Conservation (phyloP, 2,329 filamentous ascomycete genomes). For the Venturia pyrina region DNA sequence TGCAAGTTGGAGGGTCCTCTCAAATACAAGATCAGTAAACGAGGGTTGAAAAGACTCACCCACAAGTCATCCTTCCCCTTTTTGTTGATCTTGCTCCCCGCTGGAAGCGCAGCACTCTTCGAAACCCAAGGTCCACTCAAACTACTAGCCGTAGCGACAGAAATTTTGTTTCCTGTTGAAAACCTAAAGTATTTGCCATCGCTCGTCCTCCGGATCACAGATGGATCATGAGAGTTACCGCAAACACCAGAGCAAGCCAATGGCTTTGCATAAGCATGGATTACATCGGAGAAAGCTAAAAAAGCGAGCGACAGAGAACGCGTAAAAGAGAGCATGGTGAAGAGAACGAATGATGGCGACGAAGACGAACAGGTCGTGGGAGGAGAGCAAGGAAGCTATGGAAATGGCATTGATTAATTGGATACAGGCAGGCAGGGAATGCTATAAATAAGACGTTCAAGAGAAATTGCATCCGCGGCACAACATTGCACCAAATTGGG, state of each 20-base stretch:
- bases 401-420: not conserved
- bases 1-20: not conserved
- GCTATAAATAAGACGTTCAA: not conserved
- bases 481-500: not conserved
- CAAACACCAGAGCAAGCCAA: conserved; percentile 32
- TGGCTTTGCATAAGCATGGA: conserved; percentile 29
- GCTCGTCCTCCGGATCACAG: conserved; percentile 34
- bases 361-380: not conserved
- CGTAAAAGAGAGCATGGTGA: not conserved
- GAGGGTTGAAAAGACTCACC: conserved; percentile 23
- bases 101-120: conserved; percentile 35
- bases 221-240: conserved; percentile 39
- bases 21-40: not conserved
- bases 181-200: conserved; percentile 45
- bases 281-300: not conserved
- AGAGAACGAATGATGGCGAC: not conserved
- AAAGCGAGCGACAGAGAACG: not conserved
- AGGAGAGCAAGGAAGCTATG: not conserved
- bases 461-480: not conserved
- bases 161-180: conserved; percentile 41
- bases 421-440: not conserved
- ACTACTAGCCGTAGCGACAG: conserved; percentile 37
- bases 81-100: conserved; percentile 36
- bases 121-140: conserved; percentile 43
- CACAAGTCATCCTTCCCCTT: conserved; percentile 40